These are phyloP conservation scores for Mikania micrantha DNA, from an alignment of 129 eudicot species.

Conservation along the genomic window DNA sequence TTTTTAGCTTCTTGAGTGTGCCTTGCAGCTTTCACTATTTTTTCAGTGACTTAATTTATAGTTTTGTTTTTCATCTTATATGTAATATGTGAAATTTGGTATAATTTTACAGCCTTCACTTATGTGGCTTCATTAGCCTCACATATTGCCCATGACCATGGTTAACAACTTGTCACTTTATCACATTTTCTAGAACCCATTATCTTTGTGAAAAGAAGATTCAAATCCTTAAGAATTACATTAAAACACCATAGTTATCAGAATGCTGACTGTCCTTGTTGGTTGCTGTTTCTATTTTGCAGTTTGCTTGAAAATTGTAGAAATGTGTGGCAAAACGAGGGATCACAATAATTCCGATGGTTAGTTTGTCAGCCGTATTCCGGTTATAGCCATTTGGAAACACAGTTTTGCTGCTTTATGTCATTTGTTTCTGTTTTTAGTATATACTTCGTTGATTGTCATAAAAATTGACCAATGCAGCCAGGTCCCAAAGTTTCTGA, in stretches of 20 bases:
- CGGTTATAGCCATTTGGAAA: conserved; percentile 20
- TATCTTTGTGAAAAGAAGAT: neutral
- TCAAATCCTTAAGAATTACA: neutral
- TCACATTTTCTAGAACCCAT: neutral
- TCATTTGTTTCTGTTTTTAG: conserved; percentile 2
- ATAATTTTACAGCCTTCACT: neutral
- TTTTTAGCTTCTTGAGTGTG: neutral
- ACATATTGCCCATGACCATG: neutral
- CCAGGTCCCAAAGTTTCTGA: neutral
- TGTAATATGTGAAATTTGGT: neutral
- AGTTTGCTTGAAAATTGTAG: conserved; percentile 14
- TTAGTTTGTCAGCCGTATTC: conserved; percentile 2
- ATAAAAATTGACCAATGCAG: conserved; percentile 9
- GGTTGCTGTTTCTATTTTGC: conserved; percentile 8
- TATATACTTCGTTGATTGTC: neutral
- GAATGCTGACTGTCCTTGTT: neutral
- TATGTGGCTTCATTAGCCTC: neutral
- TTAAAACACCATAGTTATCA: neutral
- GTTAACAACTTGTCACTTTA: neutral
- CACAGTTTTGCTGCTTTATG: conserved; percentile 13
- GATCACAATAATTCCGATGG: conserved; percentile 21
- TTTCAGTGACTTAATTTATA: neutral
- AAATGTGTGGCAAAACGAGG: conserved; percentile 15
- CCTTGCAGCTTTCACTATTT: neutral
- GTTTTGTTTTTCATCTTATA: neutral